Percentiles rank a stretch among this genome's conserved stretches.
Evolutionary conservation across 192 early-diverging fungal genomes (phyloP).

Genomic region (Cetraspora pellucida): DNA sequence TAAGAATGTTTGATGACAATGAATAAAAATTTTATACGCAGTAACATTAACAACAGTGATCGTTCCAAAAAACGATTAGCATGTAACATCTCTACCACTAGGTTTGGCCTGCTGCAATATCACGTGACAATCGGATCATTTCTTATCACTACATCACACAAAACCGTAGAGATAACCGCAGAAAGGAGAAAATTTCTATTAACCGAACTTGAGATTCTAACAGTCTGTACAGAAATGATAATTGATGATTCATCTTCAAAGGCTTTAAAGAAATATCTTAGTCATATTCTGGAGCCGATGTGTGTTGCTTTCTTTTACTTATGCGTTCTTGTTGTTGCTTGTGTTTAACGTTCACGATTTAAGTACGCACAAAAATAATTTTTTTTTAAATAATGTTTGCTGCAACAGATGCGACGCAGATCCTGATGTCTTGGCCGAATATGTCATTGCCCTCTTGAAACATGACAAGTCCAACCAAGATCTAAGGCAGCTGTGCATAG

Average conservation of each 20-base stretch:
- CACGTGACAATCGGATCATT: too few relatives aligned
- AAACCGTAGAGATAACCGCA: too few relatives aligned
- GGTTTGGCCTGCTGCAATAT: too few relatives aligned
- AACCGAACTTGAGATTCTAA: constrained; percentile 8
- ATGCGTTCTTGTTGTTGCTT: neutral
- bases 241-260: constrained; percentile 32
- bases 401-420: constrained; percentile 62
- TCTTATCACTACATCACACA: too few relatives aligned
- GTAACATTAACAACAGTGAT: too few relatives aligned
- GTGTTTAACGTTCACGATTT: neutral
- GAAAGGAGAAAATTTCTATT: too few relatives aligned
- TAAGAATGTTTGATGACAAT: too few relatives aligned
- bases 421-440: constrained; percentile 75
- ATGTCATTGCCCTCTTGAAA: constrained; percentile 76
- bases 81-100: too few relatives aligned
- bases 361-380: neutral
- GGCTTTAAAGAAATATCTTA: constrained; percentile 34
- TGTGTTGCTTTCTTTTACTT: neutral
- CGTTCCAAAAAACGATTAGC: too few relatives aligned
- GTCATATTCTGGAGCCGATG: constrained; percentile 24
- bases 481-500: constrained; percentile 56
- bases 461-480: constrained; percentile 63
- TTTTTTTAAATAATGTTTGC: neutral
- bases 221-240: constrained; percentile 3
- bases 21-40: too few relatives aligned